These are phyloP conservation scores for Dactylellina drechsleri DNA, from an alignment of 2,329 filamentous ascomycete species.

Conservation along the genomic window DNA sequence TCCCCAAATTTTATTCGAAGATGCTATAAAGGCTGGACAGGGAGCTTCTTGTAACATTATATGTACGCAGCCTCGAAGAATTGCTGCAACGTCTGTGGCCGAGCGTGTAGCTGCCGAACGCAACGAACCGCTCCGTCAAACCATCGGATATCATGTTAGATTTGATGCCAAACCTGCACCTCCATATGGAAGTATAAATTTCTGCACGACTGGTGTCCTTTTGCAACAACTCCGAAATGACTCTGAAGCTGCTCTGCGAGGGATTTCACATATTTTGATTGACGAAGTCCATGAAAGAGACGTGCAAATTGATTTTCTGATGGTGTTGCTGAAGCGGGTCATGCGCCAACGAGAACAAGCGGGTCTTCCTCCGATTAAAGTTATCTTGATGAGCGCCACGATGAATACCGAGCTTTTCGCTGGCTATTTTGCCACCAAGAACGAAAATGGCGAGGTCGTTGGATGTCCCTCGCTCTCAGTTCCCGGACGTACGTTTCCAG, in stretches of 20 bases:
- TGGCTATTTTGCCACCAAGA: constrained; percentile 62
- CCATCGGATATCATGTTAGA: constrained; percentile 65
- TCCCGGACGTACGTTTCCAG: constrained; percentile 64
- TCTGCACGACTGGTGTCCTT: constrained; percentile 67
- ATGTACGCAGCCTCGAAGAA: constrained; percentile 66
- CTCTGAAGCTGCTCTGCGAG: constrained; percentile 62
- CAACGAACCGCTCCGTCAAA: constrained; percentile 62
- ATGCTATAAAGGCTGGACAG: constrained; percentile 62
- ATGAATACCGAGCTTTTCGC: constrained; percentile 64
- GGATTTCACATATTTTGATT: constrained; percentile 65
- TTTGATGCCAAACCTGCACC: constrained; percentile 62
- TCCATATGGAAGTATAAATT: constrained; percentile 63
- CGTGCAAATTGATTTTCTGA: constrained; percentile 64
- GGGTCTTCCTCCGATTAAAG: constrained; percentile 62
- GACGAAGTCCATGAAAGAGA: constrained; percentile 67
- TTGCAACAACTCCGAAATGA: constrained; percentile 63
- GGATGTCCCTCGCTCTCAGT: constrained; percentile 63
- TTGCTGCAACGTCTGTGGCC: constrained; percentile 65
- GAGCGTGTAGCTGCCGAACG: constrained; percentile 65
- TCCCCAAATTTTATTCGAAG: constrained; percentile 68
- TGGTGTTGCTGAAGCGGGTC: constrained; percentile 64
- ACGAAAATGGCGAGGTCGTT: constrained; percentile 59
- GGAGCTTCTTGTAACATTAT: constrained; percentile 66
- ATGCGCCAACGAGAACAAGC: constrained; percentile 60
- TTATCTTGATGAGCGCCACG: constrained; percentile 67